Conservation (phyloP, 2,329 filamentous ascomycete species). For the Exophiala mesophila region DNA sequence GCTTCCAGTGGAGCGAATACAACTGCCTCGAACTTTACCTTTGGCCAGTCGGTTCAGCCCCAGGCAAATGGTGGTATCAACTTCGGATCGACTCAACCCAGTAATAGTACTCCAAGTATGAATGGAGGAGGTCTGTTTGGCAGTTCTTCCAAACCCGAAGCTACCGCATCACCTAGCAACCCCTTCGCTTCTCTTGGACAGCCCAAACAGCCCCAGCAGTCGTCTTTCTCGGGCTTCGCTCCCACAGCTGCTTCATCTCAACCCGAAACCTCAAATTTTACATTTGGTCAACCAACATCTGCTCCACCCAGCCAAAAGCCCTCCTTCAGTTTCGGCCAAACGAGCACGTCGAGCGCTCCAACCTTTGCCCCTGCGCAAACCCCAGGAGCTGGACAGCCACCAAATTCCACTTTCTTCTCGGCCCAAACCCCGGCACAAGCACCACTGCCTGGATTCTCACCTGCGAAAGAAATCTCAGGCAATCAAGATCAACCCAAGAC, state of each 20-base stretch:
- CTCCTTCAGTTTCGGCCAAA: conserved; percentile 17
- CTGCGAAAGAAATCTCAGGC: too few relatives aligned
- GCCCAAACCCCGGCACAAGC: too few relatives aligned
- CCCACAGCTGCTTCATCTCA: conserved; percentile 10
- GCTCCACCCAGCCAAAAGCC: conserved; percentile 8
- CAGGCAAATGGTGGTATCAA: conserved; percentile 8
- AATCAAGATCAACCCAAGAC: too few relatives aligned
- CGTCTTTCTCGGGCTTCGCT: conserved; percentile 19
- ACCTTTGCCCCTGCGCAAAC: background rate
- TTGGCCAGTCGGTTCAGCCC: conserved; percentile 17
- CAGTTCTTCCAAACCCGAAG: conserved; percentile 6
- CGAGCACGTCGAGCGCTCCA: background rate
- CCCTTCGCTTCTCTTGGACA: background rate
- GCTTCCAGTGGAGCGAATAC: conserved; percentile 8
- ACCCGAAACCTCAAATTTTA: conserved; percentile 5
- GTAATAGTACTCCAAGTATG: conserved; percentile 1
- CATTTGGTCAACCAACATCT: conserved; percentile 7
- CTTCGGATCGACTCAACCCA: conserved; percentile 12
- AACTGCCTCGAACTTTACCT: conserved; percentile 16
- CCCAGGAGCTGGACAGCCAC: too few relatives aligned
- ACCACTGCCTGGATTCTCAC: too few relatives aligned
- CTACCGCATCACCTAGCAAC: conserved; percentile 7
- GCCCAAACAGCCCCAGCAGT: background rate
- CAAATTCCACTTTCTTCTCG: too few relatives aligned
- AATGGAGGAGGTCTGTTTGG: conserved; percentile 15